Conservation (phyloP, 1,284 basidiomycete species). For the Quambalaria eucalypti region DNA sequence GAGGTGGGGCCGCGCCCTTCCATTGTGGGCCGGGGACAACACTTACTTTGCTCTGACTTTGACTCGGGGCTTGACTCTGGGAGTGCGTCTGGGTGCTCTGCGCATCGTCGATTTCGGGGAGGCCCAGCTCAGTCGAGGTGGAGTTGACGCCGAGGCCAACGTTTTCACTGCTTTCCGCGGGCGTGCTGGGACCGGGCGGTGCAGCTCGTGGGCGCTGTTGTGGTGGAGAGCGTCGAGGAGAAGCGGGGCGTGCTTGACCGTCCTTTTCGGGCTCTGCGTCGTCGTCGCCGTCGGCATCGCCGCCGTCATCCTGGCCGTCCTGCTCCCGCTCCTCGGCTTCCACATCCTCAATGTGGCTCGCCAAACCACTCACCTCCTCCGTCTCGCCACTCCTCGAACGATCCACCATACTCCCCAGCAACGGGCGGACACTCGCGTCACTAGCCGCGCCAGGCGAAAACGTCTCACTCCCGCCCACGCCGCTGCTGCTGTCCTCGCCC, state of each 20-base stretch:
- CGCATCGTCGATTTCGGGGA: background rate
- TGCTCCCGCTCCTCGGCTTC: background rate
- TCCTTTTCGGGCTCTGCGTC: background rate
- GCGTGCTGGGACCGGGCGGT: too few species aligned
- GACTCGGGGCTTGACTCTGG: too few species aligned
- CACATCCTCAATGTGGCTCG: background rate
- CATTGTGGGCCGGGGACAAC: background rate
- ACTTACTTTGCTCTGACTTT: background rate
- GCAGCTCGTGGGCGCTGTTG: too few species aligned
- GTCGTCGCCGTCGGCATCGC: background rate
- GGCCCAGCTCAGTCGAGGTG: background rate
- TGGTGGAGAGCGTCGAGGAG: too few species aligned
- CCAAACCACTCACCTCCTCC: too few species aligned
- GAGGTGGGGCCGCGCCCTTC: background rate
- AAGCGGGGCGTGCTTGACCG: too few species aligned
- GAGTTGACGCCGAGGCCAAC: background rate
- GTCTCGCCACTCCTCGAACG: background rate
- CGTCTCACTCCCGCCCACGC: background rate
- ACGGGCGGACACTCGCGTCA: constrained; percentile 1
- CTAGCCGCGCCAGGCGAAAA: constrained; percentile 2
- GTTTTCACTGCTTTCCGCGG: too few species aligned
- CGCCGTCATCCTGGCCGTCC: background rate
- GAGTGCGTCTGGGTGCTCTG: too few species aligned
- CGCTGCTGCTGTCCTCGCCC: too few species aligned
- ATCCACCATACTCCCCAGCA: background rate